These are phyloP conservation scores for Apiotrichum veenhuisii DNA, from an alignment of 1,284 basidiomycete species.

Conservation along the genomic window DNA sequence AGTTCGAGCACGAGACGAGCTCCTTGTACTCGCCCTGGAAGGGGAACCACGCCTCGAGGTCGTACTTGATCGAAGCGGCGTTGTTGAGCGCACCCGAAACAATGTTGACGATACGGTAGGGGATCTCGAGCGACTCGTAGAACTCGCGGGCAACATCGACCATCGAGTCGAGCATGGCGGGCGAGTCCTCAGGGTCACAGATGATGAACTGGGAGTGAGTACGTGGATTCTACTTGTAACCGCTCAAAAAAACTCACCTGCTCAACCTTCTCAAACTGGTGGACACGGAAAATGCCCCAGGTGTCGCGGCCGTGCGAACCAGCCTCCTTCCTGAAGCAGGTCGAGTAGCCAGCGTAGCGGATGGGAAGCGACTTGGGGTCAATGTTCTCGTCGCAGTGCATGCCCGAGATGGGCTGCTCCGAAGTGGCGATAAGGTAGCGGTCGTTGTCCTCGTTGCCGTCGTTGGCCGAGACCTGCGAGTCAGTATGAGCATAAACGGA, in stretches of 20 bases:
- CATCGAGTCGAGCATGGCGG: constrained; percentile 92
- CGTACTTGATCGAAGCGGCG: constrained; percentile 94
- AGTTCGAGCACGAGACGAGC: constrained; percentile 84
- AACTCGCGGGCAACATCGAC: constrained; percentile 84
- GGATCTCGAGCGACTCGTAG: constrained; percentile 87
- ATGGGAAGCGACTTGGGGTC: constrained; percentile 88
- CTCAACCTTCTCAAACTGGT: constrained; percentile 99
- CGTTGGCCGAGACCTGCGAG: constrained; percentile 59
- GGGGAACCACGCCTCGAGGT: constrained; percentile 99
- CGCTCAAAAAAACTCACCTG: constrained; percentile 46
- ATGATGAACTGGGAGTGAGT: constrained; percentile 74
- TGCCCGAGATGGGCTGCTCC: constrained; percentile 95
- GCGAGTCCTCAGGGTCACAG: constrained; percentile 88
- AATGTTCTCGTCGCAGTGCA: constrained; percentile 95
- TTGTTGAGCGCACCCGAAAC: constrained; percentile 95
- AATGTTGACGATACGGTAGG: constrained; percentile 92
- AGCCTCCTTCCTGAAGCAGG: constrained; percentile 99
- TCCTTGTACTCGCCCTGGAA: constrained; percentile 97
- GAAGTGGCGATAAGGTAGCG: constrained; percentile 99
- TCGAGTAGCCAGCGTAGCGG: constrained; percentile 65
- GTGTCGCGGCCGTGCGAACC: constrained; percentile 95
- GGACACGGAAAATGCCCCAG: constrained; percentile 99
- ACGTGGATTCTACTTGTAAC: too few relatives aligned
- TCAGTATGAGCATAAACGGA: background rate
- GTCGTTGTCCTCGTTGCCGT: constrained; percentile 75